These are phyloP conservation scores for Umbilicus rupestris DNA, from an alignment of 164 flowering plant genomes.

Conservation along the genomic window DNA sequence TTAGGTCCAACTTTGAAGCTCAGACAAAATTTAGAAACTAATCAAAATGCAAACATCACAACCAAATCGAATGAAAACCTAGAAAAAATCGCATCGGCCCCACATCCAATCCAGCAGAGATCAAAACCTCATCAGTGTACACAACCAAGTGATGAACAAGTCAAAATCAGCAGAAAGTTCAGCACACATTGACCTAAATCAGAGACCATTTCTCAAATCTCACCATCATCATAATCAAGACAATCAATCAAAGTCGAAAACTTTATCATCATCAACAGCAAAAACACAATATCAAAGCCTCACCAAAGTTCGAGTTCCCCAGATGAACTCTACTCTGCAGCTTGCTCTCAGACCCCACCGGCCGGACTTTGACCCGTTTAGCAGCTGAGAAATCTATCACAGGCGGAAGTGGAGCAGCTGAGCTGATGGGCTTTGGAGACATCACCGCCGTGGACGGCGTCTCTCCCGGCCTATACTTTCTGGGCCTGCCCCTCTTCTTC, in stretches of 20 bases:
- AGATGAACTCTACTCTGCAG: neutral
- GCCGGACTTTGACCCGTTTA: neutral
- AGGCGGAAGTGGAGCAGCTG: neutral
- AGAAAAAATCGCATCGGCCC: neutral
- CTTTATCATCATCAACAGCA: neutral
- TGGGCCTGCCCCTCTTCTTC: conserved; percentile 5
- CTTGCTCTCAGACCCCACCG: neutral
- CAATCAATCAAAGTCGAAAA: neutral
- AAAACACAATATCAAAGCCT: neutral
- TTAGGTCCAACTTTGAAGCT: neutral
- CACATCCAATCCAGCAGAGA: neutral
- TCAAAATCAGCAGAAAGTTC: neutral
- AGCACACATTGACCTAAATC: neutral
- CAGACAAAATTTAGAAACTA: neutral
- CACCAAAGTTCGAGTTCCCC: neutral
- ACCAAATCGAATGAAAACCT: neutral
- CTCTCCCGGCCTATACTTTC: neutral
- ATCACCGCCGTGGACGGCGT: neutral
- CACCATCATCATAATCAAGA: neutral
- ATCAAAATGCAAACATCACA: neutral
- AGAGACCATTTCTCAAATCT: neutral
- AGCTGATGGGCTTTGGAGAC: conserved; percentile 3
- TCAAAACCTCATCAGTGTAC: neutral
- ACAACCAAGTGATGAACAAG: neutral
- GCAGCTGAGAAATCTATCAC: conserved; percentile 4